Evolutionary conservation across 305 asterid genomes (phyloP).

Genomic region (Rubia peregrina): DNA sequence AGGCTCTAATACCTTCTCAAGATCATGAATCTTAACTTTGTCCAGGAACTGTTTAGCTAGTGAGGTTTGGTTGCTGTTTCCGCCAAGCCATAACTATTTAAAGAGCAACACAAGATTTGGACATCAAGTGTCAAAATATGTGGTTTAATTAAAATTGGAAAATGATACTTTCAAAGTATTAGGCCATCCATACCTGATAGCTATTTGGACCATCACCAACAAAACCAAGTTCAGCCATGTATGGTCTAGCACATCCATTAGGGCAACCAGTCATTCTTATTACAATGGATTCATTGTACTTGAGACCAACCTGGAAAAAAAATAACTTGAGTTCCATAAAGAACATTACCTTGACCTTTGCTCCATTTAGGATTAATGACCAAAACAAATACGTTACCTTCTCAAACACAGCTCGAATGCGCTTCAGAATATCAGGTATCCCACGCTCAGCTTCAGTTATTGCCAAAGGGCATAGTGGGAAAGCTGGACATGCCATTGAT

Average conservation of each 20-base stretch:
- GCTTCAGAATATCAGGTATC: slow-evolving; percentile 80
- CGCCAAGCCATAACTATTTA: slow-evolving; percentile 85
- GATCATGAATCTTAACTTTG: slow-evolving; percentile 80
- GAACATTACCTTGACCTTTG: slow-evolving; percentile 6
- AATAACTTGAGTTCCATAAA: background rate
- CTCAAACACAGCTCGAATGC: slow-evolving; percentile 74
- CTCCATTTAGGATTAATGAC: slow-evolving; percentile 5
- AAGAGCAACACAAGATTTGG: slow-evolving; percentile 8
- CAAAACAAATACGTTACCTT: slow-evolving; percentile 35
- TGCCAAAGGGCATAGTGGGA: slow-evolving; percentile 92
- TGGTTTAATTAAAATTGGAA: background rate
- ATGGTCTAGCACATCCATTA: slow-evolving; percentile 95
- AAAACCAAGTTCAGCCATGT: slow-evolving; percentile 98
- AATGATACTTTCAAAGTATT: background rate
- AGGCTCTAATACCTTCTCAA: slow-evolving; percentile 87
- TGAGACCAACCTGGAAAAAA: slow-evolving; percentile 73
- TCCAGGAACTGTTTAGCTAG: slow-evolving; percentile 63
- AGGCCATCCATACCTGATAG: slow-evolving; percentile 56
- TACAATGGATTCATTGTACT: slow-evolving; percentile 70
- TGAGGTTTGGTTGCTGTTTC: slow-evolving; percentile 71
- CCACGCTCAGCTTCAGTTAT: slow-evolving; percentile 98
- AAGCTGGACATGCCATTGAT: slow-evolving; percentile 98
- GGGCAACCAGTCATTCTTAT: slow-evolving; percentile 96
- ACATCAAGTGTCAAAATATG: background rate
- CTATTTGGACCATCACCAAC: slow-evolving; percentile 96